Evolutionary conservation across 805 yeast genomes (phyloP).

Genomic region (Monosporozyma solicola): DNA sequence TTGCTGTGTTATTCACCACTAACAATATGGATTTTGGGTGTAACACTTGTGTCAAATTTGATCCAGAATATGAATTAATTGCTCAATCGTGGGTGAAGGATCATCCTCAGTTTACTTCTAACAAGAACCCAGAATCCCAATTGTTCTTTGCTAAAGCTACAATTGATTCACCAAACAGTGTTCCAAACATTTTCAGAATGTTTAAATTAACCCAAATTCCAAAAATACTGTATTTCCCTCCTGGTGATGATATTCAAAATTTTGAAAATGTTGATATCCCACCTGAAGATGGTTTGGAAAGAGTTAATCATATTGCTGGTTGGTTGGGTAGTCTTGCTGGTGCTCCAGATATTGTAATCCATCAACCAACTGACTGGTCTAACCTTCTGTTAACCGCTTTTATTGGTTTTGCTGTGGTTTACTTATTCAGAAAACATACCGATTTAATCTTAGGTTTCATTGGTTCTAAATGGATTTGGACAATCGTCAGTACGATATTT

Average conservation of each 20-base stretch:
- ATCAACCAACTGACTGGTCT: conserved; percentile 34
- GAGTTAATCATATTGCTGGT: conserved; percentile 25
- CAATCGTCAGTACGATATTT: conserved; percentile 47
- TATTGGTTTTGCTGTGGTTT: conserved; percentile 31
- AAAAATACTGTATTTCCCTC: conserved; percentile 55
- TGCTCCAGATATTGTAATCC: conserved; percentile 24
- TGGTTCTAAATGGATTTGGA: conserved; percentile 60
- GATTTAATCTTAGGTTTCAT: conserved; percentile 34
- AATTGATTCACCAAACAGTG: conserved; percentile 46
- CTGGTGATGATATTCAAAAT: conserved; percentile 28
- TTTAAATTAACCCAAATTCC: conserved; percentile 67
- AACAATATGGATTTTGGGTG: conserved; percentile 68
- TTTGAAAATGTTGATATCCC: conserved; percentile 26
- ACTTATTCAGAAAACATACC: conserved; percentile 28
- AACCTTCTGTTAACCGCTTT: conserved; percentile 27
- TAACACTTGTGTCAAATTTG: conserved; percentile 57
- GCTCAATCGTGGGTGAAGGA: conserved; percentile 57
- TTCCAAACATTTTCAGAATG: conserved; percentile 35
- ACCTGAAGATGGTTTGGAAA: conserved; percentile 28
- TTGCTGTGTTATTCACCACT: conserved; percentile 67
- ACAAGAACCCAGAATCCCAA: conserved; percentile 5
- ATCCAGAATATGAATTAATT: conserved; percentile 52
- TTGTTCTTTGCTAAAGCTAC: conserved; percentile 72
- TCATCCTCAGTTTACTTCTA: conserved; percentile 42
- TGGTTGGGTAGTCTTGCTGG: conserved; percentile 20